Evolutionary conservation across 1,284 basidiomycete genomes (phyloP).

Genomic region (Puccinia hordei): DNA sequence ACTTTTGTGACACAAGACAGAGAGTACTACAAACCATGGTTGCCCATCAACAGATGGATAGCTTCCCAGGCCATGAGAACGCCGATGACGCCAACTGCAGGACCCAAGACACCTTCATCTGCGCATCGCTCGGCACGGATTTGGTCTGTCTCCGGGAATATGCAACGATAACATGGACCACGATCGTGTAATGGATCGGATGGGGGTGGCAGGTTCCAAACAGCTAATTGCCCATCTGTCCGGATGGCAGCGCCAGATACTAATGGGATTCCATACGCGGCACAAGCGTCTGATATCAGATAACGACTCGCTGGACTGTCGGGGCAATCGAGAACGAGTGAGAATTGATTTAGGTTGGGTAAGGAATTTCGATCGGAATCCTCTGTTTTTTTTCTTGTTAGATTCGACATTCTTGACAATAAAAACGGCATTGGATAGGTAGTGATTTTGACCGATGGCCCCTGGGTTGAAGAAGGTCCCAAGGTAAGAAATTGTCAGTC

Average conservation of each 20-base stretch:
- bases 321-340: constrained; percentile 87
- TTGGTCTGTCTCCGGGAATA: constrained; percentile 78
- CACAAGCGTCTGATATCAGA: constrained; percentile 87
- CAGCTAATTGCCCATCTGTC: constrained; percentile 84
- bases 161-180: constrained; percentile 90
- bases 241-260: constrained; percentile 91
- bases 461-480: constrained; percentile 61
- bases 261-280: constrained; percentile 72
- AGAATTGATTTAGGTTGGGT: constrained; percentile 12
- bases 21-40: constrained; percentile 66
- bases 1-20: not conserved
- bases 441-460: constrained; percentile 67
- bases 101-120: constrained; percentile 86
- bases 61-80: constrained; percentile 86
- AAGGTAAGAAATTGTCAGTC: not conserved
- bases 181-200: constrained; percentile 53
- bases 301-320: constrained; percentile 92
- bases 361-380: not conserved
- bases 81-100: constrained; percentile 86
- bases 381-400: not conserved
- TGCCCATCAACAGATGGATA: constrained; percentile 75
- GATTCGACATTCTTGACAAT: not conserved
- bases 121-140: constrained; percentile 72
- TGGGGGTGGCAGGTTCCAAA: constrained; percentile 67
- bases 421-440: constrained; percentile 62